These are phyloP conservation scores for Botryosphaeria dothidea DNA, from an alignment of 2,329 filamentous ascomycete genomes.

Conservation along the genomic window DNA sequence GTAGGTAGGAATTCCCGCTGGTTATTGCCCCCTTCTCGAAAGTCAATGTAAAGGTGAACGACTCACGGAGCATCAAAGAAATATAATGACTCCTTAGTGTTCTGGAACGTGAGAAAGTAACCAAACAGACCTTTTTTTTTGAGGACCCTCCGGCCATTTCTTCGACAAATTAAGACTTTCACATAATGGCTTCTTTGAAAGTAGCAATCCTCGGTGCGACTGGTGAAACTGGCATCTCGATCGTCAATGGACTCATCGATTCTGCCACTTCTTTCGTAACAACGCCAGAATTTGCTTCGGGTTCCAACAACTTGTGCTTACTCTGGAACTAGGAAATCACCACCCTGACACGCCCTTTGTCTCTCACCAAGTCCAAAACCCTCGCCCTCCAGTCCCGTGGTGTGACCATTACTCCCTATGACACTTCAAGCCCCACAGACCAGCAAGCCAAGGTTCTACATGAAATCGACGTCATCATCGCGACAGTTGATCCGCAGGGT, in stretches of 20 bases:
- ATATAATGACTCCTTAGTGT: no score
- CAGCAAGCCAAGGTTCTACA: conserved; percentile 45
- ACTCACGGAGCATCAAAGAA: no score
- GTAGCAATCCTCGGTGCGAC: conserved; percentile 45
- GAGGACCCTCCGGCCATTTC: no score
- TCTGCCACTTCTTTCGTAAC: neutral
- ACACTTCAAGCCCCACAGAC: conserved; percentile 45
- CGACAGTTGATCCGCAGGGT: conserved; percentile 23
- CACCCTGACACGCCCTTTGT: neutral
- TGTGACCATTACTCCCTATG: conserved; percentile 45
- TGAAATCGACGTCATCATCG: conserved; percentile 38
- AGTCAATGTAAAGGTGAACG: no score
- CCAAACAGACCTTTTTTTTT: no score
- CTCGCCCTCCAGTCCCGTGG: conserved; percentile 28
- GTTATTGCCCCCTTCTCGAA: no score
- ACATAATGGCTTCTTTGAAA: conserved; percentile 23
- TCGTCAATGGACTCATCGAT: conserved; percentile 42
- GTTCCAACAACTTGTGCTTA: neutral
- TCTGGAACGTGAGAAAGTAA: no score
- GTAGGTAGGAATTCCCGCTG: no score
- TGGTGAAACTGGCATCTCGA: conserved; percentile 43
- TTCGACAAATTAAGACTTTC: no score
- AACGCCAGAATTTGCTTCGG: no score
- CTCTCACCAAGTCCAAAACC: neutral
- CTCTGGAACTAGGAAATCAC: neutral